Evolutionary conservation across 208 protist genomes (phyloP).

Genomic region (Leishmania aethiopica): DNA sequence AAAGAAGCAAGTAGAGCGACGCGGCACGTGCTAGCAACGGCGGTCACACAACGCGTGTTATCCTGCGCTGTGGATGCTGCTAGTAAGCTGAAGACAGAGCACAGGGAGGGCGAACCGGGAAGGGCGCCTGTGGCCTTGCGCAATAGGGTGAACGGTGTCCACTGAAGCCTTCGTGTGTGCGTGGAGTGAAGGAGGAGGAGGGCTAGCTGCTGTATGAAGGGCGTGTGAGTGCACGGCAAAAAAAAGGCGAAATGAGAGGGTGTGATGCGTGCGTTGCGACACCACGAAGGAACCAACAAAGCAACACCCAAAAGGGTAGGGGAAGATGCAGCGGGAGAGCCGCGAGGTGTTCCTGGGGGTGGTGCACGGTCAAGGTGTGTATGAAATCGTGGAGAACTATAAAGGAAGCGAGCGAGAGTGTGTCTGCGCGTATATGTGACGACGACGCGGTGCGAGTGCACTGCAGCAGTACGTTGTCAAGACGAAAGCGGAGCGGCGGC

Average conservation of each 20-base stretch:
- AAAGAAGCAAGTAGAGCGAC: neutral
- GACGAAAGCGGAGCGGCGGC: neutral
- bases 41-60: neutral
- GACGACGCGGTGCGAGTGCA: neutral
- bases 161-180: neutral
- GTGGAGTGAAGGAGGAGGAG: neutral
- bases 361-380: neutral
- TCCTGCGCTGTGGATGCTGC: neutral
- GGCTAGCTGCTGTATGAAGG: neutral
- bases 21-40: neutral
- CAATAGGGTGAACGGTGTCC: neutral
- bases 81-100: neutral
- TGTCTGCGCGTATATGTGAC: neutral
- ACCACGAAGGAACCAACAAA: neutral
- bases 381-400: neutral
- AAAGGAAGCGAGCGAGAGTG: neutral
- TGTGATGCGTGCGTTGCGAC: neutral
- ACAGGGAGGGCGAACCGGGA: neutral
- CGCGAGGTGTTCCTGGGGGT: neutral
- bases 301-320: neutral
- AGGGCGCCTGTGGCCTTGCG: neutral
- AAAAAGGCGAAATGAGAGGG: neutral
- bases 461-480: neutral
- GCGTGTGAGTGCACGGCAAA: neutral
- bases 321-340: neutral